Conservation (phyloP, 2,329 filamentous ascomycete species). For the Fusarium sp. region DNA sequence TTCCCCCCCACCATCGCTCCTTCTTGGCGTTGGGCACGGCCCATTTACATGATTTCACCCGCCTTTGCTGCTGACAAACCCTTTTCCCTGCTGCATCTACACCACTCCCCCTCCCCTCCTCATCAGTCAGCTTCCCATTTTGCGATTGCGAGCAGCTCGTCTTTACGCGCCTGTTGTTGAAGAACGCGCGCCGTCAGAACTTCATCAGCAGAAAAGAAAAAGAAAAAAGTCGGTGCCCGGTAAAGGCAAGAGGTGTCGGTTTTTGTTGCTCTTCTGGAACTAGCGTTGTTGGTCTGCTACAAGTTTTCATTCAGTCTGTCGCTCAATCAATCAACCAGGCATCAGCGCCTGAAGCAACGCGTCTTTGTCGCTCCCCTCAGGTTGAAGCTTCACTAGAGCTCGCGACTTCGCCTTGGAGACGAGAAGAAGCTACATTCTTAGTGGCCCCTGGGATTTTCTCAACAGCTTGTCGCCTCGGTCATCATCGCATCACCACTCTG, state of each 20-base stretch:
- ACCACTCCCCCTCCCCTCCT: constrained; percentile 15
- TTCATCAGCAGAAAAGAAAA: not conserved
- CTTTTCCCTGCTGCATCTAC: constrained; percentile 37
- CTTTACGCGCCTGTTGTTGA: not conserved
- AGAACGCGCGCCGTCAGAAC: constrained; percentile 2
- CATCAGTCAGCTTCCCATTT: constrained; percentile 36
- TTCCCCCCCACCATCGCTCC: not conserved
- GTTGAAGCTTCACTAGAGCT: constrained; percentile 23
- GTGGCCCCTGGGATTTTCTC: constrained; percentile 2
- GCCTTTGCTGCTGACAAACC: constrained; percentile 43
- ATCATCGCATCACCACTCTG: constrained; percentile 7
- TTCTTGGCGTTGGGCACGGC: not conserved
- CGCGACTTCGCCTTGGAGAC: constrained; percentile 6
- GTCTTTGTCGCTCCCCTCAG: constrained; percentile 16
- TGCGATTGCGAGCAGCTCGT: constrained; percentile 3
- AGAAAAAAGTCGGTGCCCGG: not conserved
- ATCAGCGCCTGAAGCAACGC: constrained; percentile 13
- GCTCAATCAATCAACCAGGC: not conserved
- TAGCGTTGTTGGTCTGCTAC: not conserved
- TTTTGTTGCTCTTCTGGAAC: not conserved
- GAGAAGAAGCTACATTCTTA: not conserved
- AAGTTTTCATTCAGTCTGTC: not conserved
- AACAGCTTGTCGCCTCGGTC: constrained; percentile 9
- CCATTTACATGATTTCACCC: constrained; percentile 11
- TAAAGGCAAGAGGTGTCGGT: not conserved